Evolutionary conservation across 148 eudicot species (phyloP).

Genomic region (Camellia sinensis): DNA sequence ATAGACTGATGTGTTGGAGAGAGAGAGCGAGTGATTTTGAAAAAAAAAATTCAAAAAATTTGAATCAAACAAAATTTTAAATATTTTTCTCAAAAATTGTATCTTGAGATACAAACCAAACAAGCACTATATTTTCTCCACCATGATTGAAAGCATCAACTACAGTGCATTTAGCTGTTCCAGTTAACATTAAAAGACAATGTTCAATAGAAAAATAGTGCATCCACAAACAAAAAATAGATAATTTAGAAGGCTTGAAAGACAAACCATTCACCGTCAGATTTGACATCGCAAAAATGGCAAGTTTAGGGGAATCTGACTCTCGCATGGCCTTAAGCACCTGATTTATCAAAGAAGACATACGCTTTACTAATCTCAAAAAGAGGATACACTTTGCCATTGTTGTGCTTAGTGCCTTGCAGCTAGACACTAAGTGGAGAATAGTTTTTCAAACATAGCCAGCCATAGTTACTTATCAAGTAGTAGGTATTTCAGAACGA

Average conservation of each 20-base stretch:
- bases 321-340: slow-evolving; percentile 90
- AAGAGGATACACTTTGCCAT: neutral
- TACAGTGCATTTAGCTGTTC: slow-evolving; percentile 93
- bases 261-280: slow-evolving; percentile 83
- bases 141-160: slow-evolving; percentile 87
- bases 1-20: too few species aligned
- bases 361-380: neutral
- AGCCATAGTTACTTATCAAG: too few species aligned
- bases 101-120: too few species aligned
- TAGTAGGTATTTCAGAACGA: too few species aligned
- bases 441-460: neutral
- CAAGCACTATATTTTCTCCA: slow-evolving; percentile 65
- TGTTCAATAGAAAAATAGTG: slow-evolving; percentile 2
- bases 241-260: slow-evolving; percentile 12
- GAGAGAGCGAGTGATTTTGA: too few species aligned
- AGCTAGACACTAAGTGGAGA: neutral
- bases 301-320: slow-evolving; percentile 79
- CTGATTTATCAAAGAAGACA: slow-evolving; percentile 29
- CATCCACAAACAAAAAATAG: neutral
- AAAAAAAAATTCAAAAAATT: too few species aligned
- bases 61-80: too few species aligned
- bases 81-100: too few species aligned
- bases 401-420: neutral
- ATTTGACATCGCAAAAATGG: slow-evolving; percentile 98
- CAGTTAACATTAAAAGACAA: slow-evolving; percentile 13